Percentiles rank a stretch among this genome's conserved stretches.
Conservation (phyloP, 148 eudicot genomes). For the Diospyros kaki region DNA sequence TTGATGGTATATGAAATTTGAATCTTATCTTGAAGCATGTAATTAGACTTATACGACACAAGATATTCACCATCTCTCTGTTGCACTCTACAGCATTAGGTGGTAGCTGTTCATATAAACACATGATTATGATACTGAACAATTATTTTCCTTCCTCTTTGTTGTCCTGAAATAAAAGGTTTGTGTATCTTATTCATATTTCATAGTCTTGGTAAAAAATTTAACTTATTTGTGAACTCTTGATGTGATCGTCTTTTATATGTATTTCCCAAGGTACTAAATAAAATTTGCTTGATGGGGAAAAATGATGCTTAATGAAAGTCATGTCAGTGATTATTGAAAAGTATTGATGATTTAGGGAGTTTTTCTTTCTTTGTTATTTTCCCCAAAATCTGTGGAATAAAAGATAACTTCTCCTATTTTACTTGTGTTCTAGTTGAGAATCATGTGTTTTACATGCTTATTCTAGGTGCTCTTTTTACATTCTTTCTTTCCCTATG, state of each 20-base stretch:
- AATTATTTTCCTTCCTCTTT: too few species aligned
- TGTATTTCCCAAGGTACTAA: too few species aligned
- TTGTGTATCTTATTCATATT: too few species aligned
- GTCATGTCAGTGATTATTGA: background rate
- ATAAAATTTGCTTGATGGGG: too few species aligned
- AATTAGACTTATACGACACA: background rate
- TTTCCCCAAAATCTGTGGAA: background rate
- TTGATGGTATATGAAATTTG: background rate
- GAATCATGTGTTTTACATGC: background rate
- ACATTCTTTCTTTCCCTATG: background rate
- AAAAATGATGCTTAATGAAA: too few species aligned
- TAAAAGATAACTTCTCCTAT: background rate
- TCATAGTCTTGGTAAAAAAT: too few species aligned
- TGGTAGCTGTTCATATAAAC: background rate
- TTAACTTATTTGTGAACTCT: too few species aligned
- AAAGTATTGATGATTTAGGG: background rate
- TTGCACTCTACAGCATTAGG: background rate
- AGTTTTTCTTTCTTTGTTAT: too few species aligned
- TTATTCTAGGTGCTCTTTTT: background rate
- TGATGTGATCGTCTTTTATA: too few species aligned
- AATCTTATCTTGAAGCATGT: background rate
- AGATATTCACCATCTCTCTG: background rate
- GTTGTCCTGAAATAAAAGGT: too few species aligned
- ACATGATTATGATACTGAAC: background rate
- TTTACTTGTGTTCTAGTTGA: background rate